Evolutionary conservation across 345 rosid species (phyloP).

Genomic region (Salix caprea): DNA sequence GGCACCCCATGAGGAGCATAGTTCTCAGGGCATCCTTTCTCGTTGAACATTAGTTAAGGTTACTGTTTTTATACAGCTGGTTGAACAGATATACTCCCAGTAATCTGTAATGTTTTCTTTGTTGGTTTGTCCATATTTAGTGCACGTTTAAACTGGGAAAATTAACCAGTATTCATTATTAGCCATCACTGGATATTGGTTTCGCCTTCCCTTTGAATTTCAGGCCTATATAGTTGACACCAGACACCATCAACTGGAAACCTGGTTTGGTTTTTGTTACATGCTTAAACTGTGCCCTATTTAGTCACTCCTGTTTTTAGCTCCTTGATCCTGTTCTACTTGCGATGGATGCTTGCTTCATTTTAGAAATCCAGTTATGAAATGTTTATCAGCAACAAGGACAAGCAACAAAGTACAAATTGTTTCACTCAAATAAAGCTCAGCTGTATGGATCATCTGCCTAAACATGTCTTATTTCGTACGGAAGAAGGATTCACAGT

Average conservation of each 20-base stretch:
- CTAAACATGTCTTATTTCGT: background rate
- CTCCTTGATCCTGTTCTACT: background rate
- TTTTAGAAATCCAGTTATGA: background rate
- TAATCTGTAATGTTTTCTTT: too few species aligned
- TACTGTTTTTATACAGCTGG: too few species aligned
- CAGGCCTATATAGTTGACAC: background rate
- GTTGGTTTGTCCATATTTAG: too few species aligned
- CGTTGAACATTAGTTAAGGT: too few species aligned
- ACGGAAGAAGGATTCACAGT: background rate
- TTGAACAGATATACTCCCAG: too few species aligned
- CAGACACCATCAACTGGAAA: background rate
- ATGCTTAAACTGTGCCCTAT: too few species aligned
- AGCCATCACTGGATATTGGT: too few species aligned
- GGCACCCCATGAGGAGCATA: too few species aligned
- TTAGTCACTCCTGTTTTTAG: background rate
- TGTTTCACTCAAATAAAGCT: background rate
- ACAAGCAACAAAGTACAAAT: background rate
- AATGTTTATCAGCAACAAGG: background rate
- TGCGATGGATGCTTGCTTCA: background rate
- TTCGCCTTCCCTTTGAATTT: too few species aligned
- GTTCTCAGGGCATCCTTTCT: too few species aligned
- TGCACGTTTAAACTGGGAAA: background rate
- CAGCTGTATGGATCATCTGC: background rate
- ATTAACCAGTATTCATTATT: too few species aligned
- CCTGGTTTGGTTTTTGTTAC: background rate